phyloP scores from a whole-genome alignment of 2,329 filamentous ascomycete genomes.

The Talaromyces sp. region DNA sequence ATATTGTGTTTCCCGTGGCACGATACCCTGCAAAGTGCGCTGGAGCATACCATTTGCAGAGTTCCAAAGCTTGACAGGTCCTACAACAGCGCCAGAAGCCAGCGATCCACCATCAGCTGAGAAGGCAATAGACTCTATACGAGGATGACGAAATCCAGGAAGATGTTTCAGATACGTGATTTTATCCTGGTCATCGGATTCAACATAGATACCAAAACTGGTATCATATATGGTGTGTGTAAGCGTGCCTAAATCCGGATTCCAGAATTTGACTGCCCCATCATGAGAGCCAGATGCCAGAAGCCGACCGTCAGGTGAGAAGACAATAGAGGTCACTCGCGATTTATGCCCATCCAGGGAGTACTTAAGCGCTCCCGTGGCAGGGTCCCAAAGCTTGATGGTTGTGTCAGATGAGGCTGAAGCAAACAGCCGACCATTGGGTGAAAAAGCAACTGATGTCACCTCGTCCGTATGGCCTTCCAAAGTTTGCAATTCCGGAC shows the following conservation, averaged over 20 bases:
- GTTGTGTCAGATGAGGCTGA: background rate
- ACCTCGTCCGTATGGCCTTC: background rate
- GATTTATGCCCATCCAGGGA: background rate
- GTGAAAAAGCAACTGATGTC: background rate
- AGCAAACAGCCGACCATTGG: background rate
- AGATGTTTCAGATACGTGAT: no score
- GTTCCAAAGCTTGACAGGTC: background rate
- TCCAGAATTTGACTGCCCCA: background rate
- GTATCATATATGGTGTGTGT: background rate
- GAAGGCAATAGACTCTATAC: background rate
- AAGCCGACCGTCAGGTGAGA: background rate
- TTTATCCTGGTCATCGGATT: no score
- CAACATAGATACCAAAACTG: no score
- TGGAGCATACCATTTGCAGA: background rate
- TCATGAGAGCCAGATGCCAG: slow-evolving; percentile 1
- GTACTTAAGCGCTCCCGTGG: background rate
- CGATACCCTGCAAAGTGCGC: background rate
- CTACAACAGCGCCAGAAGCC: background rate
- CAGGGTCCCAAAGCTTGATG: background rate
- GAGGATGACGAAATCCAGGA: no score
- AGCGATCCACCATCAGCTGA: background rate
- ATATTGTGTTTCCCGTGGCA: no score
- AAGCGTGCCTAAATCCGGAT: background rate
- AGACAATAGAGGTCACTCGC: background rate
- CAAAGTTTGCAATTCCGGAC: background rate